Evolutionary conservation across 176 grass and related monocot species (phyloP).

Genomic region (Zea luxurians): DNA sequence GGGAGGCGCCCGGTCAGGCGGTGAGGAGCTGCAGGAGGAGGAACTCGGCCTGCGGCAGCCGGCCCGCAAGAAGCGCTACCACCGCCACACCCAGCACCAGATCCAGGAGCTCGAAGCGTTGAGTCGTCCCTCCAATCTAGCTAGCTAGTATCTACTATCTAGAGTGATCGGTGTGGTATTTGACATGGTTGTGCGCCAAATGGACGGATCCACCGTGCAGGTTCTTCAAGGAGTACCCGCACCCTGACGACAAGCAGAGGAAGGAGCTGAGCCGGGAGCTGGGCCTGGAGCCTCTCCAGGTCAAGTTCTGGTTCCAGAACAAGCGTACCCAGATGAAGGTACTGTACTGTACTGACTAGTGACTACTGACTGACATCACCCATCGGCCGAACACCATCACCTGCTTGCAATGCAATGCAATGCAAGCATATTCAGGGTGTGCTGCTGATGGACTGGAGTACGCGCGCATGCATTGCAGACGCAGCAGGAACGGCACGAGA

Average conservation of each 20-base stretch:
- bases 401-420: background rate
- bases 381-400: background rate
- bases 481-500: conserved; percentile 82
- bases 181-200: background rate
- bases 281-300: conserved; percentile 76
- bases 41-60: conserved; percentile 65
- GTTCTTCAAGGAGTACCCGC: conserved; percentile 95
- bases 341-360: background rate
- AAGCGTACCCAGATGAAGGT: conserved; percentile 98
- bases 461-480: conserved; percentile 42
- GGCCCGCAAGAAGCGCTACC: conserved; percentile 90
- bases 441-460: background rate
- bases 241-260: conserved; percentile 94
- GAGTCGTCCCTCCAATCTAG: background rate
- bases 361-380: too few species aligned
- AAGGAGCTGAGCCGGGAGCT: conserved; percentile 83
- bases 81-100: conserved; percentile 96
- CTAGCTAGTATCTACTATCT: too few species aligned
- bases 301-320: conserved; percentile 99
- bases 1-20: conserved; percentile 44
- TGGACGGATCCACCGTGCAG: conserved; percentile 29
- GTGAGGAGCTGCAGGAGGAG: conserved; percentile 45
- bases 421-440: background rate
- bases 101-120: conserved; percentile 87
- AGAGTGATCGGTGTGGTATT: background rate